Evolutionary conservation across 306 rosid genomes (phyloP).

Genomic region (Dryas octopetala): DNA sequence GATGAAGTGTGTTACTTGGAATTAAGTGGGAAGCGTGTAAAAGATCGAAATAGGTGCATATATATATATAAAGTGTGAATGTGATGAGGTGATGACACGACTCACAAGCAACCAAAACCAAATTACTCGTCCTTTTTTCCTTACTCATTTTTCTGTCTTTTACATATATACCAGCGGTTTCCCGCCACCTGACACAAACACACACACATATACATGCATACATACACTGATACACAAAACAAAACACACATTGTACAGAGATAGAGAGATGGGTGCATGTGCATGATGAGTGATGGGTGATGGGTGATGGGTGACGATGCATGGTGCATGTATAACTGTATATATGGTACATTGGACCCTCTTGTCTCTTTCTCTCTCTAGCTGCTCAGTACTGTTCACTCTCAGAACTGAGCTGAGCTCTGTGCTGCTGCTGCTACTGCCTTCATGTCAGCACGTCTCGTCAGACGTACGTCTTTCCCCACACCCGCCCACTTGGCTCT

Average conservation of each 20-base stretch:
- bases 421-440: not conserved
- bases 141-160: not conserved
- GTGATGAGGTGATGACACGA: too few relatives aligned
- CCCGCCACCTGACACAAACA: slow-evolving; percentile 64
- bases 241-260: slow-evolving; percentile 1
- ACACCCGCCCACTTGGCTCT: slow-evolving; percentile 47
- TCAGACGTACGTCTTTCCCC: slow-evolving; percentile 53
- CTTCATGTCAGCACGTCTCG: slow-evolving; percentile 57
- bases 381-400: too few relatives aligned
- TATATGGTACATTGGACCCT: not conserved
- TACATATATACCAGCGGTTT: slow-evolving; percentile 31
- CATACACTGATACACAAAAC: not conserved
- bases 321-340: not conserved
- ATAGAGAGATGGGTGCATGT: slow-evolving; percentile 11
- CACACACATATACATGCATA: not conserved
- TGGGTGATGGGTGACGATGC: not conserved
- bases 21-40: too few relatives aligned
- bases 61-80: too few relatives aligned
- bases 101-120: too few relatives aligned
- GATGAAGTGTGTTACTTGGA: too few relatives aligned
- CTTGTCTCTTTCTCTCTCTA: slow-evolving; percentile 9
- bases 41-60: too few relatives aligned
- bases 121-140: not conserved
- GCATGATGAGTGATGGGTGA: not conserved
- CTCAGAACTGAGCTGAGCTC: too few relatives aligned